Evolutionary conservation across 2,329 filamentous ascomycete species (phyloP).

Genomic region (Trichophyton benhamiae): DNA sequence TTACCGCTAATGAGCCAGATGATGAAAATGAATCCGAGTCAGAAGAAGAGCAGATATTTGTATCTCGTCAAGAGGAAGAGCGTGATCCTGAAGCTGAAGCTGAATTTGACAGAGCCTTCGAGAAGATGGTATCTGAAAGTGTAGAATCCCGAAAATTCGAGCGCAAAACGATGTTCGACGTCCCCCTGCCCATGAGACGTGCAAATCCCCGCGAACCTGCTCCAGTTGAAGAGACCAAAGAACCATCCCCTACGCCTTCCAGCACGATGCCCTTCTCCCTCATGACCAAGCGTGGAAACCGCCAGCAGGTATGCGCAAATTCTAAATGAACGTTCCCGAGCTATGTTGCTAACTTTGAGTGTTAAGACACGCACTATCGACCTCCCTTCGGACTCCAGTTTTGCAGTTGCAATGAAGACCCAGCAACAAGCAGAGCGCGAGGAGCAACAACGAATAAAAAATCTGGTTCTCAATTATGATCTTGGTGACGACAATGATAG

Average conservation of each 20-base stretch:
- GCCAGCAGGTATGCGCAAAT: conserved; percentile 59
- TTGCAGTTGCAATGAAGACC: conserved; percentile 89
- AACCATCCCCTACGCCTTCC: conserved; percentile 19
- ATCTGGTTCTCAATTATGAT: conserved; percentile 90
- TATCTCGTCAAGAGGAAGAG: conserved; percentile 80
- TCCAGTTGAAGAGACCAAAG: conserved; percentile 28
- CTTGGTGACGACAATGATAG: conserved; percentile 70
- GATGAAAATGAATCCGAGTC: conserved; percentile 46
- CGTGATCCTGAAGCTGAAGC: conserved; percentile 88
- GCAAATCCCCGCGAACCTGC: conserved; percentile 46
- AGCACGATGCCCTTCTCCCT: conserved; percentile 93
- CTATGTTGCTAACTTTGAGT: neutral
- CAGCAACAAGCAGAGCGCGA: conserved; percentile 91
- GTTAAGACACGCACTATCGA: conserved; percentile 76
- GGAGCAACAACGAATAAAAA: conserved; percentile 97
- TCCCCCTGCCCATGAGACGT: conserved; percentile 83
- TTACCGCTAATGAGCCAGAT: conserved; percentile 18
- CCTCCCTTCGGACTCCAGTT: conserved; percentile 73
- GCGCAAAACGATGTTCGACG: conserved; percentile 85
- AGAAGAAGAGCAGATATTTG: conserved; percentile 79
- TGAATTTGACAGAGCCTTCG: conserved; percentile 94
- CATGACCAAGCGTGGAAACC: conserved; percentile 89
- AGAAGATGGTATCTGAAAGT: conserved; percentile 97
- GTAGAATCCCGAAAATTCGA: conserved; percentile 92
- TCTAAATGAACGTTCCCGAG: neutral